A percentile compares a stretch with the other conserved stretches of the same genome.
phyloP scores from a whole-genome alignment of 768 basidiomycete species.

The Baorangia bicolor region DNA sequence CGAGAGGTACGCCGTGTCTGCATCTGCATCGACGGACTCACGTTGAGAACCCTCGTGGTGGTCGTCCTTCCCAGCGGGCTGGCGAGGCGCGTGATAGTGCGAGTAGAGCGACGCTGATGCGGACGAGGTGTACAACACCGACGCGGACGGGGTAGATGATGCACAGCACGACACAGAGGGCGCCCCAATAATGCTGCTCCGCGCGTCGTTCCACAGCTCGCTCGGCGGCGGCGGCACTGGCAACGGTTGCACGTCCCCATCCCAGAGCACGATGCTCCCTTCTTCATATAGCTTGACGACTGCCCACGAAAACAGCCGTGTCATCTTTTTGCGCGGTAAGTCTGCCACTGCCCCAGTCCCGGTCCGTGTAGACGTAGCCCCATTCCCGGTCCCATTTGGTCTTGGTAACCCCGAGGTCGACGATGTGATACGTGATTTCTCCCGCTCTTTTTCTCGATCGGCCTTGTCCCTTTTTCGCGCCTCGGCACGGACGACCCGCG shows the following conservation, averaged over 20 bases:
- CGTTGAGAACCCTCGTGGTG: not conserved
- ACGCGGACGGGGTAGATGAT: slow-evolving; percentile 22
- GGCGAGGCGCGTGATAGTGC: slow-evolving; percentile 25
- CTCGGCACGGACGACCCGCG: slow-evolving; percentile 63
- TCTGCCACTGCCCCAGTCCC: not conserved
- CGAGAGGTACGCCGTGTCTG: slow-evolving; percentile 47
- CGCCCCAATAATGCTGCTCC: slow-evolving; percentile 23
- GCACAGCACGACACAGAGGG: slow-evolving; percentile 29
- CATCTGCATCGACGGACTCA: slow-evolving; percentile 37
- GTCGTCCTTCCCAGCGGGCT: not conserved
- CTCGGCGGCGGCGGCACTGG: slow-evolving; percentile 23
- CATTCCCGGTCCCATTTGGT: not conserved
- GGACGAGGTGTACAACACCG: slow-evolving; percentile 23
- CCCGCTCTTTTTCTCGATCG: slow-evolving; percentile 38
- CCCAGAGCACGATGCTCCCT: slow-evolving; percentile 74
- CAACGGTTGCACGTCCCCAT: slow-evolving; percentile 51
- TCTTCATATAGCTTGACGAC: slow-evolving; percentile 64
- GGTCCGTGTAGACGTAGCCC: not conserved
- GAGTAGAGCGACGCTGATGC: slow-evolving; percentile 25
- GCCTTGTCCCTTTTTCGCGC: slow-evolving; percentile 51
- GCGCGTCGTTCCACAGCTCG: slow-evolving; percentile 48
- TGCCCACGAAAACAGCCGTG: slow-evolving; percentile 66
- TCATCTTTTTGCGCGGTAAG: slow-evolving; percentile 47
- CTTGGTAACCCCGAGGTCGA: not conserved
- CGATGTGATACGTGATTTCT: not conserved